Conservation (phyloP, 495 filamentous ascomycete species). For the Astrothelium subdiscretum region DNA sequence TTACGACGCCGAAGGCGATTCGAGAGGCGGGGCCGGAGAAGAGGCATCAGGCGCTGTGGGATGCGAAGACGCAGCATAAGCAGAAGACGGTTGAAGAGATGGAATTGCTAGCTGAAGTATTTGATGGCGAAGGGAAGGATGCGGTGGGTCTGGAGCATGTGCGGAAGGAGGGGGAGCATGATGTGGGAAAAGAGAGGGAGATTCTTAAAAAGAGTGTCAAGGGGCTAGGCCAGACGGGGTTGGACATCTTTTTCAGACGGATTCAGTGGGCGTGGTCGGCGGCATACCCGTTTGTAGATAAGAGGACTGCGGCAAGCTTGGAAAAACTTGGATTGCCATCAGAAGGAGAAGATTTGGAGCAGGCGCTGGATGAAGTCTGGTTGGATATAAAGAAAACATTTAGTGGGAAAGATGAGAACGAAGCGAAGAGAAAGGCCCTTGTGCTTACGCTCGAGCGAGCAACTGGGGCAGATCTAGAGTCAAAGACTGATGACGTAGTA, state of each 20-base stretch:
- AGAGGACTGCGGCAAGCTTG: constrained; percentile 16
- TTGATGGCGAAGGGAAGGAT: constrained; percentile 11
- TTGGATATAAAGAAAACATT: constrained; percentile 8
- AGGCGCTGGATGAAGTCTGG: constrained; percentile 21
- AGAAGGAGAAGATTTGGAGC: constrained; percentile 17
- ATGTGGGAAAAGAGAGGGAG: constrained; percentile 10
- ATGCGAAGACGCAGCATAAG: constrained; percentile 23
- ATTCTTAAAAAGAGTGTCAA: constrained; percentile 19
- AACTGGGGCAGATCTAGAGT: constrained; percentile 11
- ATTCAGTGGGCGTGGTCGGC: constrained; percentile 23
- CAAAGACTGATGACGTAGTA: constrained; percentile 9
- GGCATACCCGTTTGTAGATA: constrained; percentile 25
- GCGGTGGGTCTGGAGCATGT: constrained; percentile 6
- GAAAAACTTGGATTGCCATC: constrained; percentile 22
- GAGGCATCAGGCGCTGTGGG: constrained; percentile 21
- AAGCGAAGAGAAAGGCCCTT: constrained; percentile 10
- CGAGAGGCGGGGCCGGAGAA: constrained; percentile 17
- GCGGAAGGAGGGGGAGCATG: constrained; percentile 5
- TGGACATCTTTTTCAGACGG: constrained; percentile 25
- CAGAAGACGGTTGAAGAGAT: constrained; percentile 14
- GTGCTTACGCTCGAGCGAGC: constrained; percentile 11
- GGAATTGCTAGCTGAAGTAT: constrained; percentile 9
- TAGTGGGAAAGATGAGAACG: constrained; percentile 8
- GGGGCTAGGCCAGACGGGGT: constrained; percentile 24
- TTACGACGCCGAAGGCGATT: constrained; percentile 20